These are phyloP conservation scores for Nemophila menziesii DNA, from an alignment of 257 asterid genomes.

Conservation along the genomic window DNA sequence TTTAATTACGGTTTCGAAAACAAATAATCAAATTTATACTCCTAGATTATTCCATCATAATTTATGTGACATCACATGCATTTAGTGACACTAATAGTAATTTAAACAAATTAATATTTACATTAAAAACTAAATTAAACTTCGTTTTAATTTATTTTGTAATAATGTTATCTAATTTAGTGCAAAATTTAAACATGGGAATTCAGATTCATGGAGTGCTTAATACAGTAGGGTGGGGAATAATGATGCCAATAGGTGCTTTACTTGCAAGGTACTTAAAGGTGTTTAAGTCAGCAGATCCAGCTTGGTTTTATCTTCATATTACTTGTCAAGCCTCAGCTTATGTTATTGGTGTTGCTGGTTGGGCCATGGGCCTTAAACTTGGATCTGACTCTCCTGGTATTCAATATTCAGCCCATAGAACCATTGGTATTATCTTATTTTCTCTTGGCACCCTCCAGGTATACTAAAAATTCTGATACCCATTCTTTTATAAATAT, in stretches of 20 bases:
- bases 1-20: no score
- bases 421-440: constrained; percentile 59
- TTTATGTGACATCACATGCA: not conserved
- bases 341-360: constrained; percentile 75
- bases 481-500: no score
- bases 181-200: no score
- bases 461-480: constrained; percentile 18
- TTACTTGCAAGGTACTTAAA: constrained; percentile 63
- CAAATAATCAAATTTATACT: no score
- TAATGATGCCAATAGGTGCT: constrained; percentile 63
- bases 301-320: constrained; percentile 87
- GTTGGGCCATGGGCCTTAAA: constrained; percentile 71
- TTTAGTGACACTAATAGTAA: not conserved
- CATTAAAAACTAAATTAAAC: no score
- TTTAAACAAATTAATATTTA: no score
- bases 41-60: no score
- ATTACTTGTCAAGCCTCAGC: constrained; percentile 54
- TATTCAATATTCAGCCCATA: constrained; percentile 39
- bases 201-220: constrained; percentile 72
- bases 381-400: constrained; percentile 72
- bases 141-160: no score
- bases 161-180: no score
- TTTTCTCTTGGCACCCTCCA: constrained; percentile 69
- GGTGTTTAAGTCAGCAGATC: constrained; percentile 66
- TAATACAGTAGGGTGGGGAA: constrained; percentile 79